Conservation (phyloP, 345 rosid species). For the Combretum micranthum region DNA sequence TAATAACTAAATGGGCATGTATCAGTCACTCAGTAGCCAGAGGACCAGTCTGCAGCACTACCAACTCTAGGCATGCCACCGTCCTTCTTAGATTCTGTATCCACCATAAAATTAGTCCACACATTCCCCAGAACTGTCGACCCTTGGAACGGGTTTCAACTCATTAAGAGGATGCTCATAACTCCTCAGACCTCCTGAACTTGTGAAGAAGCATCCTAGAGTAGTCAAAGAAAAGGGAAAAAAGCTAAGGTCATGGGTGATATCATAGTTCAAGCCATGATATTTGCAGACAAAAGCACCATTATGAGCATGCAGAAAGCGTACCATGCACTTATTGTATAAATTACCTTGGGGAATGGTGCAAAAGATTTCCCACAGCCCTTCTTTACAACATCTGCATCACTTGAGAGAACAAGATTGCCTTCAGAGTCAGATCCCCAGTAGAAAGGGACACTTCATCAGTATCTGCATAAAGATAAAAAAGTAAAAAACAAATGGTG, state of each 20-base stretch:
- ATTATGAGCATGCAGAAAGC: neutral
- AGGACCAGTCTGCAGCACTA: conserved; percentile 89
- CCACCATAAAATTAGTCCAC: conserved; percentile 80
- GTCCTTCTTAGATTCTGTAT: conserved; percentile 66
- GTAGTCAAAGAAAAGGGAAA: conserved; percentile 11
- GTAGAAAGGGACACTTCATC: conserved; percentile 79
- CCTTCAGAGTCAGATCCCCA: conserved; percentile 91
- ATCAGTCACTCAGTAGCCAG: conserved; percentile 38
- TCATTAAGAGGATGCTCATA: conserved; percentile 76
- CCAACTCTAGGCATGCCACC: conserved; percentile 83
- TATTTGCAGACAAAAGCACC: neutral
- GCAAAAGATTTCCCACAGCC: conserved; percentile 93
- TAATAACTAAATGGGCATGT: conserved; percentile 9
- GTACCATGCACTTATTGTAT: neutral
- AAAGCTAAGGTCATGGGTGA: too few relatives aligned
- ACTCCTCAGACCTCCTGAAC: conserved; percentile 92
- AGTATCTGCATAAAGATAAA: conserved; percentile 37
- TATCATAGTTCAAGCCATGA: too few relatives aligned
- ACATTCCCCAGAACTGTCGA: conserved; percentile 84
- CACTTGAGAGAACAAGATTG: conserved; percentile 69
- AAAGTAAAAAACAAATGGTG: too few relatives aligned
- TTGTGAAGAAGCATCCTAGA: conserved; percentile 88
- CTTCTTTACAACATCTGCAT: conserved; percentile 56
- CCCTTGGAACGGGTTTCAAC: conserved; percentile 86
- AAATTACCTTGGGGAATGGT: conserved; percentile 83